Percentiles rank a stretch among this genome's conserved stretches.
Evolutionary conservation across 352 stramenopile genomes (phyloP).

Genomic region (Globisporangium nunn): DNA sequence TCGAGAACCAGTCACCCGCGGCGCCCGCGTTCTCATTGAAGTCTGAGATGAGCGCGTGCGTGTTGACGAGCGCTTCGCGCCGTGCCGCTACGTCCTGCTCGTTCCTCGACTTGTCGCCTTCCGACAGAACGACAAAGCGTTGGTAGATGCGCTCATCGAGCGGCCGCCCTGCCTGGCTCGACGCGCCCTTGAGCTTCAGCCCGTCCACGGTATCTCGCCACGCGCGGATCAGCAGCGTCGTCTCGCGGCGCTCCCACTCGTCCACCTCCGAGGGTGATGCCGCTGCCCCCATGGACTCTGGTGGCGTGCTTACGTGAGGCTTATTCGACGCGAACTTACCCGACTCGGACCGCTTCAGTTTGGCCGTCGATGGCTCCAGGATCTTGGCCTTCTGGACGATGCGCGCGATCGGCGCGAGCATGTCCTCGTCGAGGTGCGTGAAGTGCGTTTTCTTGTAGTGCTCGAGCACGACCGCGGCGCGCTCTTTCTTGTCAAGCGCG

Average conservation of each 20-base stretch:
- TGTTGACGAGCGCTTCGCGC: not conserved
- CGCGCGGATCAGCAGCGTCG: conserved; percentile 7
- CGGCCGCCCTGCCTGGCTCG: not conserved
- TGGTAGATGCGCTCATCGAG: conserved; percentile 7
- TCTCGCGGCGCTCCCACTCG: conserved; percentile 10
- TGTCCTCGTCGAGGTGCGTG: conserved; percentile 12
- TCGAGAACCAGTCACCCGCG: conserved; percentile 6
- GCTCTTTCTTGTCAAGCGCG: conserved; percentile 11
- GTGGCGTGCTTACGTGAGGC: not conserved
- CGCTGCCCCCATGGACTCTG: not conserved
- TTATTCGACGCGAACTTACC: not conserved
- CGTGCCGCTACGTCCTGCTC: conserved; percentile 1
- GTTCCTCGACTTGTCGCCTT: conserved; percentile 3
- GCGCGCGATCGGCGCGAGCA: conserved; percentile 4
- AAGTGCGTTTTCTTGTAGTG: conserved; percentile 16
- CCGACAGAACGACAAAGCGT: conserved; percentile 7
- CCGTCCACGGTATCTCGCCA: conserved; percentile 6
- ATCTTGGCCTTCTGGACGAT: conserved; percentile 10
- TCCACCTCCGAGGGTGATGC: not conserved
- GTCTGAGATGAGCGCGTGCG: conserved; percentile 6
- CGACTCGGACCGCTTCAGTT: not conserved
- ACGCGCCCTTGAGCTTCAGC: not conserved
- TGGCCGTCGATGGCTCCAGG: conserved; percentile 3
- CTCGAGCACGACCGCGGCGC: conserved; percentile 3
- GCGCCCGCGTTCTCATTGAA: conserved; percentile 1